A percentile compares a stretch with the other conserved stretches of the same genome.
Conservation (phyloP, 805 yeast species). For the Clavispora fructus region DNA sequence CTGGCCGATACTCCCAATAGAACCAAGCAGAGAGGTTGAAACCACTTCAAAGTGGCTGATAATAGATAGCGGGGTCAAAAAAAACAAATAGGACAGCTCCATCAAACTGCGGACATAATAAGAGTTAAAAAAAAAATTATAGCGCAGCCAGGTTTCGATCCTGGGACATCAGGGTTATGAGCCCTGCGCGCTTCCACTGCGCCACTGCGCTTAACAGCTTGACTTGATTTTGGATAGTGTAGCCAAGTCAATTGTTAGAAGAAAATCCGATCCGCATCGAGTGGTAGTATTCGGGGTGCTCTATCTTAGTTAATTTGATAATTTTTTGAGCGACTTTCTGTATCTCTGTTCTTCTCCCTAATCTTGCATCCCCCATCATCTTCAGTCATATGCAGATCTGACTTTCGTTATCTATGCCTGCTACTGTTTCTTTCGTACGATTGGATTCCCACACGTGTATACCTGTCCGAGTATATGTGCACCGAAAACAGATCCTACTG, state of each 20-base stretch:
- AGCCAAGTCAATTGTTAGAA: no score
- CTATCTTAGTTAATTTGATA: no score
- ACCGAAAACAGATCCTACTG: conserved; percentile 16
- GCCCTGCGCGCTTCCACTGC: conserved; percentile 99
- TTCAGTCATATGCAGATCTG: not conserved
- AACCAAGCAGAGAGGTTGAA: no score
- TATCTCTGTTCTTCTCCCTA: no score
- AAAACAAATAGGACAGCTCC: not conserved
- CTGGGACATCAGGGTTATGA: conserved; percentile 96
- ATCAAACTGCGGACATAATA: not conserved
- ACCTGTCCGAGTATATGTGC: conserved; percentile 20
- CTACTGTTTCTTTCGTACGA: conserved; percentile 17
- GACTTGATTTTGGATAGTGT: not conserved
- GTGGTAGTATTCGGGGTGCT: no score
- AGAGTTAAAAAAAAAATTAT: conserved; percentile 27
- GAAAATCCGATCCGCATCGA: no score
- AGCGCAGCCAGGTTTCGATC: conserved; percentile 95
- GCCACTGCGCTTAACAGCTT: conserved; percentile 71
- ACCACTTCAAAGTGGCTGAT: no score
- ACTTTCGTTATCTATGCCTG: conserved; percentile 10
- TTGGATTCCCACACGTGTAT: conserved; percentile 11
- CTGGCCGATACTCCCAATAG: no score
- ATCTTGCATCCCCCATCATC: not conserved
- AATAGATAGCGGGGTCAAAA: no score
- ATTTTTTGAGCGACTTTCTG: no score